Evolutionary conservation across 1,284 basidiomycete genomes (phyloP), one percentile per base, ranked within the genome.

Genomic region (Puccinia brachypodii): DNA sequence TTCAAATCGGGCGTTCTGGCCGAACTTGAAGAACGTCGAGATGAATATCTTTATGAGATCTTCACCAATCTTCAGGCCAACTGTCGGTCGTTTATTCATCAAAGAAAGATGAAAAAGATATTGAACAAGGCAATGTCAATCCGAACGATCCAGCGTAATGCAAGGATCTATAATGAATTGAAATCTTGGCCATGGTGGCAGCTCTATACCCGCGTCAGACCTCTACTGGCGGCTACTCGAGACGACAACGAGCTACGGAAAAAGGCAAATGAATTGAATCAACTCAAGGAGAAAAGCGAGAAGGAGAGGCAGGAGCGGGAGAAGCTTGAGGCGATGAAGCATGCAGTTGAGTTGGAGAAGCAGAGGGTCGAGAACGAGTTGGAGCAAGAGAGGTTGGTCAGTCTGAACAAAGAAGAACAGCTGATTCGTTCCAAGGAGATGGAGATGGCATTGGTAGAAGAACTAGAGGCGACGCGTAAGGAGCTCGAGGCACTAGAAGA

Each of bases 111-210:
- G 88, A 94, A 93, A 89, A 99, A 98, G 89, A 91, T 97, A 71
- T 89, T 99, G 82, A 96, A 98, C 85, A 92, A 96, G 50, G 94
- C 95, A 1, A 90, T 93, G 44, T 96, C 97, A 1, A 92, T 96
- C 56, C 90, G 93, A 68, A 96, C 93, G 0, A 96, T 99, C 82
- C 96, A 98, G 87, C 90, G 92, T 47, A 99, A 99, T 86, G 96
- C 96, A 1, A 89, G 94, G 14, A 90, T 98, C 16, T 99, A 99
- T 85, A 92, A 92, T 33, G 91, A 94, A 80, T 89, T 98, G 16
- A 89, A 92, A 72, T 94, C 96, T 82, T 99, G 96, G 97, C 95
- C 97, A 0, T 99, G 97, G 97, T 99, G 97, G 97, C 93, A 95
- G 84, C 89, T 99, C 22, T 99, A 97, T 87, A 95, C 94, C 22